Evolutionary conservation across 225 moss, liverwort and hornwort genomes (phyloP), one percentile per base, ranked within the genome.

Genomic region (Straminergon stramineum): DNA sequence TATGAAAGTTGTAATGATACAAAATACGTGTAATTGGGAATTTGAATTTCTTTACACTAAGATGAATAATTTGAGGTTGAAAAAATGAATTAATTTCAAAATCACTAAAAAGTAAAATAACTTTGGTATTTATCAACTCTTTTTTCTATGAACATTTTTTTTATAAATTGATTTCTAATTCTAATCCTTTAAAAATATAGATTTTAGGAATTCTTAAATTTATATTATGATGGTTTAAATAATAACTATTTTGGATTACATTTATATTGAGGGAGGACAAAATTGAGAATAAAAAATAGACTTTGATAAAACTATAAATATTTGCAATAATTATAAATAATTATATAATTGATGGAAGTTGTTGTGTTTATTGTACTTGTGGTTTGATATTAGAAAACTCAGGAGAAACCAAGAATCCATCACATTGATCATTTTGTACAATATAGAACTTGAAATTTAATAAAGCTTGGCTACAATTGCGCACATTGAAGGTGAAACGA

Each of bases 391-490:
- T 37, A 34, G 5, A 85, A 75, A 48, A 17, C 62, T 89, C 24
- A 0, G 90, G 87, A 64, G 82, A 88, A 65, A 92, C 41, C 2
- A 34, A 18, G 39, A 93, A 94, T 4, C 88, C 88, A 61, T 92
- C 79, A 11, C 34, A 74, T 19, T 82, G 75, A 66, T 92, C 87
- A 10, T 91, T 76, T 81, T 98, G 94, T 34, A 90, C 84, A 35
- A 98, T 71, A 28, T 89, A 88, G 61, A 96, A 90, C 68, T 90
- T 93, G 80, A 98, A 97, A 60, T 90, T 88, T 32, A 98, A 88
- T 56, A 91, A 35, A 43, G 94, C 91, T 77, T 91, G 84, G 82
- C 98, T 95, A 52, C 94, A 92, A 92, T 96, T 98, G 52, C 88
- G 91, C 67, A 98, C 87, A 58, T 90, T 89, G 18, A 97, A 89